Evolutionary conservation across 2,329 filamentous ascomycete species (phyloP), one percentile per base, ranked within the genome.

Genomic region (Pseudocercospora cruenta): DNA sequence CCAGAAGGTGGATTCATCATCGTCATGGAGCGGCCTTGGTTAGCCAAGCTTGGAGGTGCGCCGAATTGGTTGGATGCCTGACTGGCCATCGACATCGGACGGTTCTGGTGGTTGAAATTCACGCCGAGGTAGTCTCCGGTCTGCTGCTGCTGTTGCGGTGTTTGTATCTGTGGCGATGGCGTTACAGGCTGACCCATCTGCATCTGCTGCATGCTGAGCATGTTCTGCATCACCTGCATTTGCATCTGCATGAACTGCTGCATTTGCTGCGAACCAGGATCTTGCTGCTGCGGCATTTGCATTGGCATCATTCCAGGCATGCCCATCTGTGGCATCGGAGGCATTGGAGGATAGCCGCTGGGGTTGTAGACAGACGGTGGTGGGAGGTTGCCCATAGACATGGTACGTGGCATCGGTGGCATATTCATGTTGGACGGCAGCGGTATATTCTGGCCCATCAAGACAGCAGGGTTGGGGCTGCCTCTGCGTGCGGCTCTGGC

Each of bases 401-500:
- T 77, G 10, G 76, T 70, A 8, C 75, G 69, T 45, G 73, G 72
- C 74, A 76, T 76, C 24, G 68, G 69, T 22, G 72, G 71, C 47
- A 51, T 58, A 14, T 69, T 71, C 71, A 78, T 76, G 58, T 76
- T 76, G 19, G 67, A 69, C 6, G 75, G 75, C 58, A 78, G 68
- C 21, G 74, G 74, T 53, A 72, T 69, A 61, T 55, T 59, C 66
- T 60, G 70, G 58, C 22, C 73, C 71, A 58, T 59, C 12, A 67
- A 19, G 19, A 72, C 72, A 19, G 70, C 68, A 12, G 88, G 78
- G 66, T 90, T 91, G 3, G 92, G 91, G 73, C 90, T 95, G 36
- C 91, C 92, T 74, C 93, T 85, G 72, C 93, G 85, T 83, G 92
- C 84, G 31, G 92, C 92, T 70, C 90, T 86, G 47, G 90, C 90